Base-by-base conservation (phyloP, 2,329 filamentous ascomycete genomes). In the Diaporthe vexans region DNA sequence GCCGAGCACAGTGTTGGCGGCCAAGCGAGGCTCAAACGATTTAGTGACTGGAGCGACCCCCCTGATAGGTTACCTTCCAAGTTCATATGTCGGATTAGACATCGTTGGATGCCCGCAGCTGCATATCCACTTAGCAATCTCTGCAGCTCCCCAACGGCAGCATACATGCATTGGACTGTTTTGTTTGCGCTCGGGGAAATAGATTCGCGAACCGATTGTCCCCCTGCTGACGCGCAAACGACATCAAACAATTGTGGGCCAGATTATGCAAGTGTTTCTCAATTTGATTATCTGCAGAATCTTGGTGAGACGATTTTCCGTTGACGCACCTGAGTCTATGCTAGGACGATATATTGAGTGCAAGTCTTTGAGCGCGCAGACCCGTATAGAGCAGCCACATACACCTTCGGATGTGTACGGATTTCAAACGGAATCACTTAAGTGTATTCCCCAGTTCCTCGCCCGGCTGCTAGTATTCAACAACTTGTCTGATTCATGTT, bases 141-240 rank as follows among this genome's bases (percentile, higher is more conserved):
- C 21, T n/a, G 21, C 21, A 51, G 46, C 3, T 11, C 21, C 21
- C 4, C 46, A 51, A 51, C 10, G 9, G 46, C 46, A 24, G 21
- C 46, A n/a, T 24, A 51, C 19, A n/a, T 51, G 21, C 21, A n/a
- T 10, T 4, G 21, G 9, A 4, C 21, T n/a, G 2, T n/a, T 51
- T n/a, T n/a, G 21, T 51, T 24, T n/a, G 21, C 43, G 19, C 21
- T n/a, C 46, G 19, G 11, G 17, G 29, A 26, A 61, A 26, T 0
- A 37, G n/a, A 37, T 6, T 93, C 93, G 92, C 91, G 93, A 17
- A 48, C 46, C 3, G 7, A 48, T 48, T 48, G 46, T n/a, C 46
- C 19, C 10, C 46, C 46, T 48, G 19, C 19, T n/a, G 15, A 19
- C 21, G 5, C 11, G 46, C 46, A n/a, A 48, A 48, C 7, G 7